Conservation (phyloP, 495 filamentous ascomycete species). For the Viridothelium virens region DNA sequence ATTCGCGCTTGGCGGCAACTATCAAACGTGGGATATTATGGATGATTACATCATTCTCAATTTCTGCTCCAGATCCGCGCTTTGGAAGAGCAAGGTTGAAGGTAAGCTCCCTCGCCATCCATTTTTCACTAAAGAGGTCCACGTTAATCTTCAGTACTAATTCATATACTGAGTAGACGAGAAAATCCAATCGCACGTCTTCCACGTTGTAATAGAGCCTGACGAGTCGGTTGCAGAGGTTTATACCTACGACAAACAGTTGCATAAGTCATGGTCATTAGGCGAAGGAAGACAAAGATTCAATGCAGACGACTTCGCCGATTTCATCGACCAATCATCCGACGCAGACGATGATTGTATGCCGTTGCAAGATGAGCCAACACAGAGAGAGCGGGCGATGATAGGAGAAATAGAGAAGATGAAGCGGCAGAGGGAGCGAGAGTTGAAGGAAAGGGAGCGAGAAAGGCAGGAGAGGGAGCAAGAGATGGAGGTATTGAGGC, state of each 20-base stretch:
- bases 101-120: background rate
- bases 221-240: background rate
- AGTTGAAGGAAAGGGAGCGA: background rate
- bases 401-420: background rate
- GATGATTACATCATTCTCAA: constrained; percentile 21
- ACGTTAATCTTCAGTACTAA: background rate
- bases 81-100: constrained; percentile 11
- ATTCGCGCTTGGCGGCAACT: constrained; percentile 13
- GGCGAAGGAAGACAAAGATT: constrained; percentile 8
- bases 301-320: background rate
- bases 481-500: background rate
- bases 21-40: constrained; percentile 16
- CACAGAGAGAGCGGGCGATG: background rate
- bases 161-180: background rate
- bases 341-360: background rate
- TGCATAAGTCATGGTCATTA: background rate
- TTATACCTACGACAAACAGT: constrained; percentile 1
- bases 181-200: background rate
- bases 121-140: background rate
- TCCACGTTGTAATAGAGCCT: background rate
- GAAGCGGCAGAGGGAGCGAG: background rate
- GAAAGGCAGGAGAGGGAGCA: background rate
- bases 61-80: constrained; percentile 16
- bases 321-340: background rate
- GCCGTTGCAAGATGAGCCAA: background rate